Evolutionary conservation across 306 rosid species (phyloP).

Genomic region (Medicago truncatula): DNA sequence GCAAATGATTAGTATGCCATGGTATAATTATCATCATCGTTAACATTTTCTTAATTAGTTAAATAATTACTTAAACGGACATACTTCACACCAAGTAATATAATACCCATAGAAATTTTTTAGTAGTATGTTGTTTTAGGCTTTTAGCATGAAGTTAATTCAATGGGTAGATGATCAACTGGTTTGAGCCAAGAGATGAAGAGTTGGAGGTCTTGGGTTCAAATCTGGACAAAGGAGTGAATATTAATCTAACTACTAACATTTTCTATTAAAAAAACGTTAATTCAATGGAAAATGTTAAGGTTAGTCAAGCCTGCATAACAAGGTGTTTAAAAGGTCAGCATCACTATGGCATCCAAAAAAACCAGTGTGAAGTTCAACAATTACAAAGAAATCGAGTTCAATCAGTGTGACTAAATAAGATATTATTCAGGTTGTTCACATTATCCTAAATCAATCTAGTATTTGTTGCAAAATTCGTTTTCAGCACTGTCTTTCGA

Average conservation of each 20-base stretch:
- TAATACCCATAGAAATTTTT: slow-evolving; percentile 10
- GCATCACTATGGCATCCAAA: slow-evolving; percentile 1
- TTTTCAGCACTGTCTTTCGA: not conserved
- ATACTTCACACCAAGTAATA: slow-evolving; percentile 1
- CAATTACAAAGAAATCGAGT: slow-evolving; percentile 17
- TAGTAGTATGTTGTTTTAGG: not conserved
- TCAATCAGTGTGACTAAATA: not conserved
- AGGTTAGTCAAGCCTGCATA: slow-evolving; percentile 4
- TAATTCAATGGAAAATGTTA: not conserved
- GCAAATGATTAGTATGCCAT: slow-evolving; percentile 1
- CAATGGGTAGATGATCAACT: not conserved
- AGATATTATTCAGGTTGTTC: not conserved
- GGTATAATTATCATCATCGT: not conserved
- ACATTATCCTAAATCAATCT: slow-evolving; percentile 15
- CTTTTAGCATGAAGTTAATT: not conserved
- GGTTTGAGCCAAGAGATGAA: too few species aligned
- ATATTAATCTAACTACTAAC: too few species aligned
- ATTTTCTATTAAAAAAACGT: too few species aligned
- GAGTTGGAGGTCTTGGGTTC: too few species aligned
- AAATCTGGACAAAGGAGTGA: too few species aligned
- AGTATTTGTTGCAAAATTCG: slow-evolving; percentile 2
- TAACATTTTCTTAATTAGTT: not conserved
- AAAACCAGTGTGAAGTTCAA: slow-evolving; percentile 15
- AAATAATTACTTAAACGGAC: slow-evolving; percentile 2
- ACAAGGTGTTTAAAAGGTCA: slow-evolving; percentile 21